Percentiles rank a stretch among this genome's conserved stretches.
Conservation (phyloP, 352 stramenopile species). For the Discostella stelligera region DNA sequence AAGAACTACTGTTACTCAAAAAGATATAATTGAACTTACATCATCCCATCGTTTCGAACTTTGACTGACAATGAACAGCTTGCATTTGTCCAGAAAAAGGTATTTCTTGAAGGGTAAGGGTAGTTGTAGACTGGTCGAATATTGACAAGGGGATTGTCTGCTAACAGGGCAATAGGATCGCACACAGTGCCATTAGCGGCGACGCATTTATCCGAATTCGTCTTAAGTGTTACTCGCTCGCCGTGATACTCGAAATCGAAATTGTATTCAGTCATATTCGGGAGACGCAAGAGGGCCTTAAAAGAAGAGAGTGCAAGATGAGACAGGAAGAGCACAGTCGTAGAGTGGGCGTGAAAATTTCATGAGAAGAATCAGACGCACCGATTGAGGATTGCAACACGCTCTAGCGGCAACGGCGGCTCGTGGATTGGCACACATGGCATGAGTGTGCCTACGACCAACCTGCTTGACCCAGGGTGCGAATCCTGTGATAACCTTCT, state of each 20-base stretch:
- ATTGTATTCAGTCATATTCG: slow-evolving; percentile 24
- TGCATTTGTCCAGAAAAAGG: slow-evolving; percentile 54
- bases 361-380: slow-evolving; percentile 12
- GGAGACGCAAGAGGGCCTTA: no score
- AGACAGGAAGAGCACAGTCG: not conserved
- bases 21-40: slow-evolving; percentile 19
- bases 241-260: slow-evolving; percentile 25
- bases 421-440: slow-evolving; percentile 54
- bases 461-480: slow-evolving; percentile 1
- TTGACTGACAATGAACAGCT: slow-evolving; percentile 45
- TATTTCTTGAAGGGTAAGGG: slow-evolving; percentile 46
- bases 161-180: slow-evolving; percentile 37
- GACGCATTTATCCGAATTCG: slow-evolving; percentile 39
- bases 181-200: slow-evolving; percentile 46
- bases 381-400: slow-evolving; percentile 38
- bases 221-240: slow-evolving; percentile 11
- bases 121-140: slow-evolving; percentile 42
- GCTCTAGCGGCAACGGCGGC: slow-evolving; percentile 31
- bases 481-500: slow-evolving; percentile 57
- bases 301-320: not conserved
- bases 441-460: slow-evolving; percentile 42
- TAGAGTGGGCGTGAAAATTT: not conserved
- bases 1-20: not conserved
- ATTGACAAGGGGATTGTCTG: slow-evolving; percentile 46
- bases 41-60: slow-evolving; percentile 48